Base-by-base conservation (phyloP, 2,329 filamentous ascomycete species). In the Didymella lethalis region DNA sequence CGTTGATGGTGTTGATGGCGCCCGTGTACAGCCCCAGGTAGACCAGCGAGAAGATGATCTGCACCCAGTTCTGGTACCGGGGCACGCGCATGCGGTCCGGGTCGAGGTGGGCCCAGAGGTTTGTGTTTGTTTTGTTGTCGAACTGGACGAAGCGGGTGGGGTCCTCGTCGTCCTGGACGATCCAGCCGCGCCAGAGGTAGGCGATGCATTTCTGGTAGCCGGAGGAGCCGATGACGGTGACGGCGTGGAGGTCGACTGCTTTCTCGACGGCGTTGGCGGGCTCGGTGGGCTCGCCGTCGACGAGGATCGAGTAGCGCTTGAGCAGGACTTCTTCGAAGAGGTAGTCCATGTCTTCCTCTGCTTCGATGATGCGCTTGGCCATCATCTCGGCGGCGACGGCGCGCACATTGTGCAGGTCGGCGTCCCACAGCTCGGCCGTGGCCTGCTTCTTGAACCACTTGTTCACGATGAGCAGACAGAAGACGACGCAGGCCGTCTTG, bases 131-230 rank as follows among this genome's bases (percentile, higher is more conserved):
- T 74, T 92, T 92, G 59, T 92, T 84, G 67, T 89, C 87, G 81
- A 96, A 99, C 72, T 93, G 89, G 53, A 97, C 85, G 74, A 99
- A 99, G 51, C 88, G 88, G n/a, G 89, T 88, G 0, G 94, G 90
- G 68, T 98, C 93, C 48, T 93, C 85, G 68, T 97, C 93, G 66
- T 97, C 92, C 75, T 99, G 95, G n/a, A 97, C 88, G 8, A 98
- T 83, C 95, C 95, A 99, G 23, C 95, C 95, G 62, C 88, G 87
- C 95, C 95, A 99, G 8, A 99, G 87, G 73, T 96, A 92, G 62
- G 85, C 87, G 70, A 98, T 92, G 74, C 94, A 98, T 79, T 96
- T 97, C 69, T 98, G 95, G 76, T 98, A 99, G 26, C 95, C 94
- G 0, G 92, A 93, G 0, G 91, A 94, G 2, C 92, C 92, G 62